A percentile compares a stretch with the other conserved stretches of the same genome.
Conservation (phyloP, 257 asterid species). For the Penstemon newberryi region DNA sequence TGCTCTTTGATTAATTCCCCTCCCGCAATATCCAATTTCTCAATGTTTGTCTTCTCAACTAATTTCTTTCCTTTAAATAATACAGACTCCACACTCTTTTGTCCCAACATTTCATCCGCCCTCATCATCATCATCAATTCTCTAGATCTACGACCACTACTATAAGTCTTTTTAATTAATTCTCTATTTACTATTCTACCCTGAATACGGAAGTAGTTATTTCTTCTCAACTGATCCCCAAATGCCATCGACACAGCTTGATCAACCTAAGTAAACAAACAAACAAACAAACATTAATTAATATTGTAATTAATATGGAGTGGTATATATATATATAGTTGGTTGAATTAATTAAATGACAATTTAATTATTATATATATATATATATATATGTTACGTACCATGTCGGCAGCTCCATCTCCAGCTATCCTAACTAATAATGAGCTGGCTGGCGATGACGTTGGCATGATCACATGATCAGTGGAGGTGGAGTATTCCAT, state of each 20-base stretch:
- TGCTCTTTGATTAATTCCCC: constrained; percentile 63
- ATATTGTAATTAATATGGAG: no score
- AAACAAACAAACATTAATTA: neutral
- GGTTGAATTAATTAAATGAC: no score
- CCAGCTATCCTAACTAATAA: constrained; percentile 56
- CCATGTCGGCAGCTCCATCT: constrained; percentile 90
- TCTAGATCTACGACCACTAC: no score
- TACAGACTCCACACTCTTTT: constrained; percentile 66
- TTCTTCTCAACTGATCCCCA: constrained; percentile 44
- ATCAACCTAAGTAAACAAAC: constrained; percentile 53
- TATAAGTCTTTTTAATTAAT: neutral
- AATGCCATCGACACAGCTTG: constrained; percentile 90
- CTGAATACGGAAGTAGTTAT: constrained; percentile 65
- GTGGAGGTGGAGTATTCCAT: constrained; percentile 16
- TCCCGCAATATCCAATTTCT: constrained; percentile 53
- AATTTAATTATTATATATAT: no score
- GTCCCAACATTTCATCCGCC: constrained; percentile 55
- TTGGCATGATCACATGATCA: neutral
- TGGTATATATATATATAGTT: no score
- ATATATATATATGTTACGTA: constrained; percentile 20
- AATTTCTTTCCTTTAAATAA: constrained; percentile 69
- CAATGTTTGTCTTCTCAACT: constrained; percentile 50
- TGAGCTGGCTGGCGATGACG: constrained; percentile 29
- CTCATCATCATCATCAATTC: constrained; percentile 12
- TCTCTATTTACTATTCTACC: constrained; percentile 37